These are phyloP conservation scores for Linum tenue DNA, from an alignment of 345 rosid genomes.

Conservation along the genomic window DNA sequence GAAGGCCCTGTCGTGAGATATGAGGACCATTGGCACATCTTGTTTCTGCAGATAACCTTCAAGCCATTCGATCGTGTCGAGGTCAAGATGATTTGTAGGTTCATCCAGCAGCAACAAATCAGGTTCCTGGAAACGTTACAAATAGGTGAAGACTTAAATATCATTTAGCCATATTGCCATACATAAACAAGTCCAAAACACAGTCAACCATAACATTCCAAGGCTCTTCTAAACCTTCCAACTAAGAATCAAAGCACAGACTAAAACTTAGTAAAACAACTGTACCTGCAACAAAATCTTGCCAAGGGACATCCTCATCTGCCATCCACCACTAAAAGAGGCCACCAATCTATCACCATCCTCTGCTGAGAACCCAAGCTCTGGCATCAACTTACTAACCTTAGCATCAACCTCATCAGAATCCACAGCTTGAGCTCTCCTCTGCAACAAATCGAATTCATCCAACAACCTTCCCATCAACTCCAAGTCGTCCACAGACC, in stretches of 20 bases:
- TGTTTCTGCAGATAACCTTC: slow-evolving; percentile 87
- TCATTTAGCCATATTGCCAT: too few relatives aligned
- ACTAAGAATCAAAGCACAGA: background rate
- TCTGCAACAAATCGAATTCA: slow-evolving; percentile 85
- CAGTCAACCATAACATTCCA: too few relatives aligned
- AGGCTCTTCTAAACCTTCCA: background rate
- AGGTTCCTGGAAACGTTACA: slow-evolving; percentile 47
- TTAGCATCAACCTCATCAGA: slow-evolving; percentile 73
- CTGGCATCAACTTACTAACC: slow-evolving; percentile 89
- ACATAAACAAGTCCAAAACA: too few relatives aligned
- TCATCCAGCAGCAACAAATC: slow-evolving; percentile 92
- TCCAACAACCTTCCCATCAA: slow-evolving; percentile 91
- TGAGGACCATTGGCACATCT: slow-evolving; percentile 92
- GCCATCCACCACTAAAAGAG: slow-evolving; percentile 94
- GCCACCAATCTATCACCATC: slow-evolving; percentile 93
- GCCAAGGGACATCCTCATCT: slow-evolving; percentile 98
- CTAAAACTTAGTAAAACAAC: background rate
- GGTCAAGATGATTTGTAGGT: slow-evolving; percentile 94
- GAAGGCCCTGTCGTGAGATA: slow-evolving; percentile 93
- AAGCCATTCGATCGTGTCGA: slow-evolving; percentile 95
- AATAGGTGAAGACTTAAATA: background rate
- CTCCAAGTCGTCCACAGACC: slow-evolving; percentile 72
- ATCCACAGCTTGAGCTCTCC: slow-evolving; percentile 63
- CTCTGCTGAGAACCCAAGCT: slow-evolving; percentile 66
- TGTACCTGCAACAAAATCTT: slow-evolving; percentile 91